Evolutionary conservation across 2,329 filamentous ascomycete species (phyloP).

Genomic region (Emergomyces orientalis): DNA sequence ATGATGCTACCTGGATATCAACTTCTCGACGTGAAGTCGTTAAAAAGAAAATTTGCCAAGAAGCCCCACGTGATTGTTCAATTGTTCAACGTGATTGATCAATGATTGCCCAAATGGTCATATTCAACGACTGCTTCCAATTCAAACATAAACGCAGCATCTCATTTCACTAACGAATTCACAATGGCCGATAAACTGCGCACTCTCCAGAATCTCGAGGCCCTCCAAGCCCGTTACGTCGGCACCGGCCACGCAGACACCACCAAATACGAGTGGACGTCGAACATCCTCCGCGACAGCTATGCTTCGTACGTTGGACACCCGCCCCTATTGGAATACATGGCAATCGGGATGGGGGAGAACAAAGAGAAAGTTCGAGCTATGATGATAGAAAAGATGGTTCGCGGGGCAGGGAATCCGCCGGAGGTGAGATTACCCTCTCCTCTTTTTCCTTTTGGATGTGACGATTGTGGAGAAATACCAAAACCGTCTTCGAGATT

Average conservation of each 20-base stretch:
- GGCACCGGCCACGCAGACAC: conserved; percentile 96
- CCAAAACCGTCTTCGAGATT: not conserved
- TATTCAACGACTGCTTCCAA: too few species aligned
- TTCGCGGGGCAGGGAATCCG: conserved; percentile 56
- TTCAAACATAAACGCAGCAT: too few species aligned
- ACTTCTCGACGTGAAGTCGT: not conserved
- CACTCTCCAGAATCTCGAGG: conserved; percentile 93
- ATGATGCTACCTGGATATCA: not conserved
- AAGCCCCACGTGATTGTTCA: not conserved
- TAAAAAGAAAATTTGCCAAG: too few species aligned
- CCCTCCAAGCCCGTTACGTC: conserved; percentile 89
- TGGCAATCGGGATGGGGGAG: conserved; percentile 82
- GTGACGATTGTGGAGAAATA: not conserved
- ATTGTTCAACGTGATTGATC: not conserved
- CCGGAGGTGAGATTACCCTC: conserved; percentile 43
- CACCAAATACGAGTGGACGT: conserved; percentile 93
- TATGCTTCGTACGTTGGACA: conserved; percentile 85
- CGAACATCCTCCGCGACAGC: conserved; percentile 89
- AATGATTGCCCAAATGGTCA: too few species aligned
- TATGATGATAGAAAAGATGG: conserved; percentile 67
- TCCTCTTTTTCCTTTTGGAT: not conserved
- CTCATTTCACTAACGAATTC: not conserved
- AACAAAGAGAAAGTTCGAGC: conserved; percentile 69
- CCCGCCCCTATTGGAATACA: conserved; percentile 76
- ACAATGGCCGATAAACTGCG: conserved; percentile 88